Evolutionary conservation across 2,329 filamentous ascomycete species (phyloP), one percentile per base, ranked within the genome.

Genomic region (Penicillium sp.): DNA sequence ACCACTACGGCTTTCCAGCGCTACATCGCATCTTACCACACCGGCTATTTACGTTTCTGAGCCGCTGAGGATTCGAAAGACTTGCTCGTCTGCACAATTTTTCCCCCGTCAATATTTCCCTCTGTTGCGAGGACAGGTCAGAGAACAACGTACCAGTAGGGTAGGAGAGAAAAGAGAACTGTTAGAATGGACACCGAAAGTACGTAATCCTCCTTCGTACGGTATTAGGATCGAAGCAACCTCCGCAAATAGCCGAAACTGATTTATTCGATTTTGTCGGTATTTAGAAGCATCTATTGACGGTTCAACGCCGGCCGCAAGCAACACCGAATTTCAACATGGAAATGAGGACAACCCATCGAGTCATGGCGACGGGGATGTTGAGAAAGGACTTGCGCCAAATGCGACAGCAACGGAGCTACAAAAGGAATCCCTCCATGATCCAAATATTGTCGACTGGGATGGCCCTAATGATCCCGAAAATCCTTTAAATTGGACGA

Each of bases 401-500:
- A 22, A 27, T 31, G 29, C 11, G 11, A 33, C 45, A 35, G 4
- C n/a, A 29, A 18, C 25, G 2, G 26, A 47, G 9, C 4, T 47
- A 22, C 50, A 18, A 37, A 26, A 45, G 22, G 45, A 48, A 31
- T 37, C 6, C 9, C 9, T 54, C 4, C 33, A 40, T 8, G 60
- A 83, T 58, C 76, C 79, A 2, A 79, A 83, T 56, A 70, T 84
- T 12, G 80, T 88, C 12, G 80, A 79, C 55, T 89, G 84, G 82
- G 82, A 87, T 59, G 79, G 81, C 0, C 78, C 80, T 0, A 70
- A 82, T 52, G 84, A 86, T 52, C 80, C 80, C 1, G 61, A 61
- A 14, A 65, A 65, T 20, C 63, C 63, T 6, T 44, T 63, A 0
- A 65, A 65, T 41, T 65, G 63, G 63, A 59, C 57, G 1, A 46